phyloP scores from a whole-genome alignment of 805 yeast species.

The Saturnispora serradocipensis region DNA sequence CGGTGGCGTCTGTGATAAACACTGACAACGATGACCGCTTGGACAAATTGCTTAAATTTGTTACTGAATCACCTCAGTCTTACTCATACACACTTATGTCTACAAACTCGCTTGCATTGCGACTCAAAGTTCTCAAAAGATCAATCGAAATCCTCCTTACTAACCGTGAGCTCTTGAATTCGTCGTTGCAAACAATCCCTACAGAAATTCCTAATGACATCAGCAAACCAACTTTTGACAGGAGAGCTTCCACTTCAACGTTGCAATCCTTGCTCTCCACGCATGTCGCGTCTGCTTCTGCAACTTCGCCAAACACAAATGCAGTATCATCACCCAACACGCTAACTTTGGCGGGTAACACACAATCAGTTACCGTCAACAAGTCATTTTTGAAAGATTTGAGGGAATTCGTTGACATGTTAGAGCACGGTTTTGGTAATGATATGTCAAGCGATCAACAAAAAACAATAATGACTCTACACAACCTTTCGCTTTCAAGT shows the following conservation, averaged over 20 bases:
- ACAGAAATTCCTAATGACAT: background rate
- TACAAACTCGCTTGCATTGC: slow-evolving; percentile 68
- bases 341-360: slow-evolving; percentile 11
- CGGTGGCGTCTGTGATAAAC: background rate
- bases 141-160: slow-evolving; percentile 66
- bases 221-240: slow-evolving; percentile 21
- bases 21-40: background rate
- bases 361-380: slow-evolving; percentile 5
- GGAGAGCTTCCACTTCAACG: slow-evolving; percentile 40
- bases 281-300: slow-evolving; percentile 1
- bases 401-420: slow-evolving; percentile 38
- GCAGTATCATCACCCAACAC: background rate
- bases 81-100: slow-evolving; percentile 78
- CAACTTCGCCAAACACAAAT: background rate
- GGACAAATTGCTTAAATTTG: slow-evolving; percentile 37
- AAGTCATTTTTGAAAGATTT: slow-evolving; percentile 32
- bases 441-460: slow-evolving; percentile 19
- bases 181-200: slow-evolving; percentile 14
- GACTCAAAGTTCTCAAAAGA: slow-evolving; percentile 65
- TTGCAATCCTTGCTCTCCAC: slow-evolving; percentile 36
- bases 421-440: slow-evolving; percentile 30
- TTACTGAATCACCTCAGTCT: slow-evolving; percentile 74
- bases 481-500: slow-evolving; percentile 44
- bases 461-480: slow-evolving; percentile 42
- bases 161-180: slow-evolving; percentile 39